Evolutionary conservation across 768 basidiomycete genomes (phyloP), one percentile per base, ranked within the genome.

Genomic region (Lactarius hengduanensis): DNA sequence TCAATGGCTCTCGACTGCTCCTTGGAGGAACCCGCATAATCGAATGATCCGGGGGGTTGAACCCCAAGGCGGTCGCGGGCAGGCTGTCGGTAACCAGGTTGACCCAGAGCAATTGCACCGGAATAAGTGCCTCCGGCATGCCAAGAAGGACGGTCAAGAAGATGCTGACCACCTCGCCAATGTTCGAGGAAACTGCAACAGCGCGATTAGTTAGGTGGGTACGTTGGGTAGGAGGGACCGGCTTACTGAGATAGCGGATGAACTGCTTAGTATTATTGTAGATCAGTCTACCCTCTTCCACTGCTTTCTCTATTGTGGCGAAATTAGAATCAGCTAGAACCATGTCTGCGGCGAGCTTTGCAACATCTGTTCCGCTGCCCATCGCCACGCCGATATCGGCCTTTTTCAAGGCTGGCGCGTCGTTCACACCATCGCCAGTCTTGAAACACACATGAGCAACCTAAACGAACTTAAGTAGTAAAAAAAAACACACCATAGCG

Each of bases 211-310:
- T 34, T 65, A 6, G 28, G 57, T 57, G 10, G 13, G 47, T 58
- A 41, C 26, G 55, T 53, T 64, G 41, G 41, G 45, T 22, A 66
- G 57, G 43, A 63, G 63, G 22, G 43, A 43, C 4, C 36, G 20
- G 83, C 90, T 47, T 72, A 92, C 90, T 98, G 74, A 99, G 89
- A 80, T 98, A 99, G 73, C 96, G 90, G 77, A 99, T 98, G 78
- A 99, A 99, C 76, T 98, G 96, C 80, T 99, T 99, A 55, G 96
- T 98, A 79, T 99, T 99, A 80, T 98, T 98, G 78, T 98, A 98
- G 74, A 98, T 99, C 65, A 96, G 83, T 77, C 96, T 82, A 72
- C 96, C 96, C 79, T 99, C 96, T 77, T 98, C 96, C 55, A 99
- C 95, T 9, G 96, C 96, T 71, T 87, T 82, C 76, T 97, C 96